Percentiles rank a stretch among this genome's conserved stretches.
These are phyloP conservation scores for Tetrahymena malaccensis DNA, from an alignment of 73 alveolate genomes.

Conservation along the genomic window DNA sequence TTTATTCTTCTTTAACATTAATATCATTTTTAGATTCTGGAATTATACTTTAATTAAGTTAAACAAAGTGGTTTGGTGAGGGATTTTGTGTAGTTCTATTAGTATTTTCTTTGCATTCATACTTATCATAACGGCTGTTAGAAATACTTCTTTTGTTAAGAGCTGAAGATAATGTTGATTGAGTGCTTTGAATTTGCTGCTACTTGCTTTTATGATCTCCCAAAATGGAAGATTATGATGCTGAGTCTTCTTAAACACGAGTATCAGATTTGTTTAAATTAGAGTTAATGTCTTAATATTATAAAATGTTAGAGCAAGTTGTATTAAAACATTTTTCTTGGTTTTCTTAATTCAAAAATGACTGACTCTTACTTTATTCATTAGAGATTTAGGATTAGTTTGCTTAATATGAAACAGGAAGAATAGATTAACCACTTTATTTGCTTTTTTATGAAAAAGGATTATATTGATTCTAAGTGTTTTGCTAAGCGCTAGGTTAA, in stretches of 20 bases:
- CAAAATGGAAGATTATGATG: not conserved
- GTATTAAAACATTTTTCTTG: not conserved
- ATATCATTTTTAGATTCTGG: not conserved
- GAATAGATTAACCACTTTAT: not conserved
- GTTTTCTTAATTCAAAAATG: not conserved
- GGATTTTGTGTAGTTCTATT: not conserved
- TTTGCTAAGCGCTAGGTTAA: not conserved
- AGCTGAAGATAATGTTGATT: not conserved
- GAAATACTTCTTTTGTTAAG: not conserved
- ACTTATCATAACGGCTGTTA: not conserved
- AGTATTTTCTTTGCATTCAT: not conserved
- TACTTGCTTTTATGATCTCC: not conserved
- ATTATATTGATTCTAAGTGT: no score
- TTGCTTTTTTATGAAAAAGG: not conserved
- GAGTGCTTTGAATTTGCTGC: not conserved
- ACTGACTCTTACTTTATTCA: not conserved
- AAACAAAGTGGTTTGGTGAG: not conserved
- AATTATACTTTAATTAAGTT: not conserved
- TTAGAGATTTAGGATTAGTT: not conserved
- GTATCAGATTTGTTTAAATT: not conserved
- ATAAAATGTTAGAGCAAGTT: not conserved
- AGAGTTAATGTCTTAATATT: not conserved
- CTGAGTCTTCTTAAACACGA: not conserved
- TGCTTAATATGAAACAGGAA: not conserved
- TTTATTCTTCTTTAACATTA: not conserved